Conservation (phyloP, 2,329 filamentous ascomycete species). For the Sporothrix mexicana region DNA sequence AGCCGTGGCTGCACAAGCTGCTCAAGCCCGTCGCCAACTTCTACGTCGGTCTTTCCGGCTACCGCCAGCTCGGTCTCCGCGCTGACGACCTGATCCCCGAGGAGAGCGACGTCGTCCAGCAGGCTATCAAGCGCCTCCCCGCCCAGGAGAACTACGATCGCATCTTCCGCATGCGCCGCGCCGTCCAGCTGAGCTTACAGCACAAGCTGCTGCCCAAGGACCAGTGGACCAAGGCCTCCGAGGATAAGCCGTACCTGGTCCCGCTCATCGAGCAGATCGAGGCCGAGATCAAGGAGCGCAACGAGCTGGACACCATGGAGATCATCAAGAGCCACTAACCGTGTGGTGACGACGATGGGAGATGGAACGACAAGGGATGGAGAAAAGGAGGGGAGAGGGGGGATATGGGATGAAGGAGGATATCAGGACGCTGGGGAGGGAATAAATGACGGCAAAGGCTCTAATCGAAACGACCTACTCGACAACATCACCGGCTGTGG, state of each 20-base stretch:
- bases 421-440: background rate
- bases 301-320: constrained; percentile 57
- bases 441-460: background rate
- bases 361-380: background rate
- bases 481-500: background rate
- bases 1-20: constrained; percentile 82
- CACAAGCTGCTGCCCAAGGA: constrained; percentile 69
- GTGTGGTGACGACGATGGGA: background rate
- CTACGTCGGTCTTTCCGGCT: constrained; percentile 81
- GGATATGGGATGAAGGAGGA: background rate
- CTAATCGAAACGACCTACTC: no score
- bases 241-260: constrained; percentile 62
- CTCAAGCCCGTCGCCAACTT: constrained; percentile 83
- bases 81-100: constrained; percentile 94
- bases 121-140: constrained; percentile 87
- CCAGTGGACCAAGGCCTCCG: constrained; percentile 64
- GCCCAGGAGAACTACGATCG: constrained; percentile 94
- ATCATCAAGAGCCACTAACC: constrained; percentile 56
- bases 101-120: constrained; percentile 84
- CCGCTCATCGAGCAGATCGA: constrained; percentile 60
- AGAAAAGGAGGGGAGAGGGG: background rate
- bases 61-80: constrained; percentile 49
- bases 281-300: constrained; percentile 56
- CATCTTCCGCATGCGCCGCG: constrained; percentile 94
- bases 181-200: constrained; percentile 75